Base-by-base conservation (phyloP, 805 yeast species). In the Myxozyma neglecta region DNA sequence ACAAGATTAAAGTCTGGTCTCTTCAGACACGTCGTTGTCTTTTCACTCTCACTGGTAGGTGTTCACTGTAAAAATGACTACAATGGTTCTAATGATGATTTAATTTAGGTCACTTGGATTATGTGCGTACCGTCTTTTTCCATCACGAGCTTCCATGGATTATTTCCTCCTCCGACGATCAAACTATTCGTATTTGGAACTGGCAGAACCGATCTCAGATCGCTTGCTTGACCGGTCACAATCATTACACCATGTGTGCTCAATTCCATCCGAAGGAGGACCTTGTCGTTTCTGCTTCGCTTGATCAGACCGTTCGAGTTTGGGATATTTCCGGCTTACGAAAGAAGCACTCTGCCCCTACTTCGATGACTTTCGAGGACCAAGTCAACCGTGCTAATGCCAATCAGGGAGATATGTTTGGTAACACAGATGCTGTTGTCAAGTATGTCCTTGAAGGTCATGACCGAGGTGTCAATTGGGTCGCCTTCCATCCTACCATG, bases 161-260 rank as follows among this genome's bases (percentile, higher is more conserved):
- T 72, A 85, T 94, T 63, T 88, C 97, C 32, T 86, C 94, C 64
- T 90, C 97, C 49, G 99, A 94, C 76, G 99, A 94, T 80, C 99
- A 94, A 78, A 94, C 99, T 37, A 91, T 96, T 68, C 84, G 99
- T 74, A 93, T 94, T 68, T 94, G 99, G 99, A 96, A 94, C 78
- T 94, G 99, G 99, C 99, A 96, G 80, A 92, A 92, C 75, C 86
- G 99, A 70, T 93, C 91, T 74, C 98, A 94, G 71, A 88, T 94
- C 72, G 98, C 98, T 9, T 90, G 97, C 71, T 79, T 94, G 69
- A 93, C 99, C 7, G 99, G 99, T 65, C 99, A 94, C 76, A 92
- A 90, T 77, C 99, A 94, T 78, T 94, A 96, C 76, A 97, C 94
- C 59, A 90, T 94, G 94, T 89, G 96, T 70, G 98, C 99, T 1